Percentiles rank a stretch among this genome's conserved stretches.
phyloP scores from a whole-genome alignment of 1,139 yeast species.

The Blastobotrys capitulatus region DNA sequence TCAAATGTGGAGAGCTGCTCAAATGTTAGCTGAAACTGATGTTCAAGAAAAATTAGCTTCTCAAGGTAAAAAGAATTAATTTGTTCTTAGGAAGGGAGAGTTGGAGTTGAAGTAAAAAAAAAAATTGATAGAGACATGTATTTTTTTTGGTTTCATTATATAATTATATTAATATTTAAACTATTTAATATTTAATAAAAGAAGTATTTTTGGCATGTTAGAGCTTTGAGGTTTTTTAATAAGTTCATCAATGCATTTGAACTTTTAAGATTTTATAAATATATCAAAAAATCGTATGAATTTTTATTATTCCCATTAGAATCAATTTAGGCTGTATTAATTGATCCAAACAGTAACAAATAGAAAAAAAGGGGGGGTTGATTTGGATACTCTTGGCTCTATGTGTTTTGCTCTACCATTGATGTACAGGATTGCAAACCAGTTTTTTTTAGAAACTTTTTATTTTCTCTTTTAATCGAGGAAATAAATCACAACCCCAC shows the following conservation, averaged over 20 bases:
- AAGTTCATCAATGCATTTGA: neutral
- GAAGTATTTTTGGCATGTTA: too few species aligned
- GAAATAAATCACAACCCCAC: neutral
- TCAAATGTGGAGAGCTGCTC: constrained; percentile 82
- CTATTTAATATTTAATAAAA: too few species aligned
- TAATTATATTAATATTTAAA: too few species aligned
- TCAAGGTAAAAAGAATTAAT: neutral
- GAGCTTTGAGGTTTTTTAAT: neutral
- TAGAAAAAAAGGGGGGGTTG: neutral
- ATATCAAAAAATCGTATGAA: too few species aligned
- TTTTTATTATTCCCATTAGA: too few species aligned
- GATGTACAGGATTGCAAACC: neutral
- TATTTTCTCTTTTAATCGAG: too few species aligned
- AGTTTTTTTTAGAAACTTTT: too few species aligned
- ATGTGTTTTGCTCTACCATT: neutral
- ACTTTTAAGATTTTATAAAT: too few species aligned
- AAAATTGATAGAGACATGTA: neutral
- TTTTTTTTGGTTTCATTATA: too few species aligned
- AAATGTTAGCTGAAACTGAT: constrained; percentile 73
- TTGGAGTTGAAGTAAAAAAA: neutral
- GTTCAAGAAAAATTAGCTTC: constrained; percentile 48
- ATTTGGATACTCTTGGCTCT: neutral
- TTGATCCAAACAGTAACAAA: neutral
- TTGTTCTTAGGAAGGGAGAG: neutral
- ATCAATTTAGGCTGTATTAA: neutral